These are phyloP conservation scores for Tricholoma flavovirens DNA, from an alignment of 768 basidiomycete genomes.

Conservation along the genomic window DNA sequence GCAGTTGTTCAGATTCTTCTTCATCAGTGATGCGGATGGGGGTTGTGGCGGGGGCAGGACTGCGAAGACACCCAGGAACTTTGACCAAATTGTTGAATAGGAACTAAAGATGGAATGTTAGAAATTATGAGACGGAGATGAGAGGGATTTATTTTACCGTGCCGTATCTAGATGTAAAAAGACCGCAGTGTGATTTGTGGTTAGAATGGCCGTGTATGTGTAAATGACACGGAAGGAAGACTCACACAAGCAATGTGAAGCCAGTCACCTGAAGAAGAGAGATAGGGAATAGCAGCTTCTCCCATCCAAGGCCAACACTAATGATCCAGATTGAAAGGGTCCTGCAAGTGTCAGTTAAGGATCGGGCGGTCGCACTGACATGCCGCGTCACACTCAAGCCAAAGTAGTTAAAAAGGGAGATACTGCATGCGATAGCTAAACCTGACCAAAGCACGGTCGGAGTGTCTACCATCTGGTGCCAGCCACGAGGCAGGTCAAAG, in stretches of 20 bases:
- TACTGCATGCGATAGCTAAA: slow-evolving; percentile 68
- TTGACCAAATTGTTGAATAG: slow-evolving; percentile 83
- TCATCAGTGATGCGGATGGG: slow-evolving; percentile 37
- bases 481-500: slow-evolving; percentile 89
- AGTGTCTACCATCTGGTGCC: slow-evolving; percentile 80
- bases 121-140: slow-evolving; percentile 4
- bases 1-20: slow-evolving; percentile 53
- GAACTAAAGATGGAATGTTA: slow-evolving; percentile 44
- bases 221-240: slow-evolving; percentile 15
- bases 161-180: slow-evolving; percentile 56
- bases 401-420: slow-evolving; percentile 84
- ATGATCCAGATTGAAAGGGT: slow-evolving; percentile 96
- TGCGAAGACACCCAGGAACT: slow-evolving; percentile 56
- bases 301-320: slow-evolving; percentile 88
- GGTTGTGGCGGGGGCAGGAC: slow-evolving; percentile 31
- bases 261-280: slow-evolving; percentile 79
- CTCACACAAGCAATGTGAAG: slow-evolving; percentile 87
- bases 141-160: slow-evolving; percentile 49
- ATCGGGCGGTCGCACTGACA: slow-evolving; percentile 89
- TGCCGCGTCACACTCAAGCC: slow-evolving; percentile 89
- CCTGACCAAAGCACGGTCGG: slow-evolving; percentile 64
- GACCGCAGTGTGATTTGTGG: slow-evolving; percentile 7
- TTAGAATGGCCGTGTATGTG: not conserved
- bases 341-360: slow-evolving; percentile 90
- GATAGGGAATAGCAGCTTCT: slow-evolving; percentile 74